These are phyloP conservation scores for Pichia cactophila DNA, from an alignment of 1,139 yeast species.

Conservation along the genomic window DNA sequence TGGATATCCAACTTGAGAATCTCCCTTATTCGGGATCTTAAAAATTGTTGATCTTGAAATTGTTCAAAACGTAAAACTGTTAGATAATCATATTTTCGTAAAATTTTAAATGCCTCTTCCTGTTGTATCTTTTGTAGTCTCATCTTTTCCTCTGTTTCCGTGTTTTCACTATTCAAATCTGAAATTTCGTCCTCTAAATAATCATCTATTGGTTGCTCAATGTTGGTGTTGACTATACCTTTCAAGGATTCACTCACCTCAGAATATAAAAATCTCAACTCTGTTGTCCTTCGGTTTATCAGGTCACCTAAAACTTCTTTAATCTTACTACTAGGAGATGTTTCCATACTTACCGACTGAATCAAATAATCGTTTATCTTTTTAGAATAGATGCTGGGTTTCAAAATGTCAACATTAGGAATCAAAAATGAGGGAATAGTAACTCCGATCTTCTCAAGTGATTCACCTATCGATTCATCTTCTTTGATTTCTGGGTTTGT, in stretches of 20 bases:
- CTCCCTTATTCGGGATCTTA: slow-evolving; percentile 49
- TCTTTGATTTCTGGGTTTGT: background rate
- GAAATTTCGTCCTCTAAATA: slow-evolving; percentile 16
- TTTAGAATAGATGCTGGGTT: slow-evolving; percentile 5
- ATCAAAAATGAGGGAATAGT: slow-evolving; percentile 12
- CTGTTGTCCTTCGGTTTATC: slow-evolving; percentile 10
- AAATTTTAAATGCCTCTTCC: slow-evolving; percentile 4
- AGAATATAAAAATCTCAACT: slow-evolving; percentile 19
- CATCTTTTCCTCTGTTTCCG: background rate
- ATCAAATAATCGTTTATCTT: slow-evolving; percentile 9
- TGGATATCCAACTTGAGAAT: slow-evolving; percentile 43
- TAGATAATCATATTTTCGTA: slow-evolving; percentile 23
- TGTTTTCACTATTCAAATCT: background rate
- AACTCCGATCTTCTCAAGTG: slow-evolving; percentile 40
- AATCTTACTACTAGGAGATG: slow-evolving; percentile 8
- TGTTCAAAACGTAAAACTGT: slow-evolving; percentile 38
- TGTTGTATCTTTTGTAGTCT: slow-evolving; percentile 8
- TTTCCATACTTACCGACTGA: slow-evolving; percentile 12
- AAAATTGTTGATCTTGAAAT: slow-evolving; percentile 42
- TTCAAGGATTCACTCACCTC: slow-evolving; percentile 42
- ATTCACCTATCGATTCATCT: slow-evolving; percentile 28
- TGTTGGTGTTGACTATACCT: slow-evolving; percentile 41
- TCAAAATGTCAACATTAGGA: slow-evolving; percentile 9
- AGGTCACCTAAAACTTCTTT: slow-evolving; percentile 8
- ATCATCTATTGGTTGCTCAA: slow-evolving; percentile 43